Base-by-base conservation (phyloP, 768 basidiomycete genomes). In the Fomitopsis serialis region DNA sequence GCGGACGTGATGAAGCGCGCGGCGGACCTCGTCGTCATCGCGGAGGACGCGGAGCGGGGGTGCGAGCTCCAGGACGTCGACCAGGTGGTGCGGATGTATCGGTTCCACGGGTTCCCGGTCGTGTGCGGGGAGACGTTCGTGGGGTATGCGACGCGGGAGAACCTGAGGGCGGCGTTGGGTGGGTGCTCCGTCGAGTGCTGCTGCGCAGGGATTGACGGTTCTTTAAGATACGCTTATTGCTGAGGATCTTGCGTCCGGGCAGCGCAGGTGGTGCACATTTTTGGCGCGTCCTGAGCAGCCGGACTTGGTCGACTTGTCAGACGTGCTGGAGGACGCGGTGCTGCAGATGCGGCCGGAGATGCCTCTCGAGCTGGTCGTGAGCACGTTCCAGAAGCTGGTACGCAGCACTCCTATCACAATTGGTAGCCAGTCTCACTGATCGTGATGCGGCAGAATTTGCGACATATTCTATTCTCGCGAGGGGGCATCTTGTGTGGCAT, bases 371-470 rank as follows among this genome's bases (percentile, higher is more conserved):
- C 70, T 86, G 10, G 82, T 87, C 13, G 85, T 87, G 24, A 79
- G 73, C 60, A 84, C 85, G 78, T 87, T 87, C 71, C 86, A 86
- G 66, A 86, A 82, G 69, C 66, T 89, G 65, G 87, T 84, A 40
- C 48, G 68, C 47, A 17, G 9, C 36, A n/a, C n/a, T 23, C 34
- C 2, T 22, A 2, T 35, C 6, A 11, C 11, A 6, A 32, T 48
- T 21, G 9, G 13, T 37, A 8, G 51, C 43, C 29, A 5, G 29
- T 32, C 11, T 32, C 6, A 32, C 29, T 32, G 29, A 32, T 32
- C 6, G 29, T 2, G 21, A 23, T 12, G 43, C 43, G 43, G 9
- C 59, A 89, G 85, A 87, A 85, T 61, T 63, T 87, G 11, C 79
- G 83, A 8, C 83, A 84, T 63, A 78, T 88, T 22, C 65, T 87